phyloP scores from a whole-genome alignment of 2,329 filamentous ascomycete species.

The Plenodomus tracheiphilus region DNA sequence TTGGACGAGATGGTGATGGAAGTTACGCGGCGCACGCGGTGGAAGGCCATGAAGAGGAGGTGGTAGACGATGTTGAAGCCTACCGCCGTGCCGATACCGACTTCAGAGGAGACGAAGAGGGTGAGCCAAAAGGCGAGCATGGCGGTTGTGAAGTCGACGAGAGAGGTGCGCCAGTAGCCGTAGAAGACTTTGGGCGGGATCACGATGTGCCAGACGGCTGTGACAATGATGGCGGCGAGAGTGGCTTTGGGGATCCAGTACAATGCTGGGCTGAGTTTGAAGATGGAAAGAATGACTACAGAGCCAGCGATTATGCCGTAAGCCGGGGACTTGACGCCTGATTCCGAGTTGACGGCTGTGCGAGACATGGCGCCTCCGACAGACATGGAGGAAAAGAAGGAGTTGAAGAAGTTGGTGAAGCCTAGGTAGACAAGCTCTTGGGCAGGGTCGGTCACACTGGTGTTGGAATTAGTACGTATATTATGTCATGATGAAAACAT shows the following conservation, averaged over 20 bases:
- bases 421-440: conserved; percentile 69
- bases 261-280: conserved; percentile 62
- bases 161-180: conserved; percentile 65
- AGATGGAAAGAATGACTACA: conserved; percentile 65
- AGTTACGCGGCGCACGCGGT: conserved; percentile 38
- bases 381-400: conserved; percentile 67
- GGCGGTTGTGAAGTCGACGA: conserved; percentile 65
- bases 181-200: conserved; percentile 63
- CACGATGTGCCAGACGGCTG: conserved; percentile 65
- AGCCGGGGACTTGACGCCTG: conserved; percentile 64
- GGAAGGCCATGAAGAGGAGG: conserved; percentile 62
- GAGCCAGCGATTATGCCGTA: conserved; percentile 64
- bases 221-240: conserved; percentile 68
- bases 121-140: conserved; percentile 69
- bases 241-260: conserved; percentile 72
- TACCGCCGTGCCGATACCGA: conserved; percentile 62
- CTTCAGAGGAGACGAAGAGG: conserved; percentile 63
- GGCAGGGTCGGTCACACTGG: conserved; percentile 59
- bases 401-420: conserved; percentile 65
- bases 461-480: background rate
- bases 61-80: conserved; percentile 56
- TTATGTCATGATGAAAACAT: background rate
- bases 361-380: conserved; percentile 69
- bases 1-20: conserved; percentile 13
- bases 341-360: conserved; percentile 68